Conservation (phyloP, 2,329 filamentous ascomycete species). For the Clonostachys rhizophaga region DNA sequence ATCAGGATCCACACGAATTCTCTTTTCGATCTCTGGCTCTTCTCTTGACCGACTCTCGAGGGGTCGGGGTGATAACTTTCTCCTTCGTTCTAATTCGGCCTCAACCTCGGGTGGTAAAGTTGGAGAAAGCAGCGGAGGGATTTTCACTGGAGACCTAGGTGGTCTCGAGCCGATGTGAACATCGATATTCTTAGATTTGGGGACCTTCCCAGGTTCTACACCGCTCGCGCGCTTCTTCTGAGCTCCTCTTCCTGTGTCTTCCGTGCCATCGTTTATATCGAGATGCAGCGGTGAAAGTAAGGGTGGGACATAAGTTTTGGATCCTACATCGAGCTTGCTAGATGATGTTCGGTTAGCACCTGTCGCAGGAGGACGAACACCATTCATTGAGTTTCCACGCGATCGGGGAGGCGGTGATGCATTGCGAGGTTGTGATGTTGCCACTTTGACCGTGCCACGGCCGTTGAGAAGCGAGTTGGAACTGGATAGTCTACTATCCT, state of each 20-base stretch:
- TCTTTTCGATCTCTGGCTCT: not conserved
- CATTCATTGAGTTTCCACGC: constrained; percentile 35
- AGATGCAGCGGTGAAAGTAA: constrained; percentile 48
- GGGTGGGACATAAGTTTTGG: constrained; percentile 39
- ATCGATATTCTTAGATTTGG: constrained; percentile 21
- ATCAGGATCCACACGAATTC: constrained; percentile 1
- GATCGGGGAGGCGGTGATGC: constrained; percentile 27
- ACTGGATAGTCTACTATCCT: constrained; percentile 14
- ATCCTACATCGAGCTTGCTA: constrained; percentile 27
- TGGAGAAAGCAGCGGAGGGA: constrained; percentile 50
- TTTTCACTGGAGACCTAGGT: constrained; percentile 24
- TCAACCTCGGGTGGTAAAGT: constrained; percentile 49
- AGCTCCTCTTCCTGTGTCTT: constrained; percentile 11
- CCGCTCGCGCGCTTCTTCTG: constrained; percentile 11
- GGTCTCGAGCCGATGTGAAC: constrained; percentile 24
- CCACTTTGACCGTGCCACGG: constrained; percentile 22
- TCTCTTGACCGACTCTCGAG: constrained; percentile 1
- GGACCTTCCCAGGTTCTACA: constrained; percentile 12
- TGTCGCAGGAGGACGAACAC: constrained; percentile 13
- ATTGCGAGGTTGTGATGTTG: constrained; percentile 12
- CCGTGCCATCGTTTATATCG: constrained; percentile 33
- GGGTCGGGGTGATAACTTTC: constrained; percentile 18
- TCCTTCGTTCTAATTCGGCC: constrained; percentile 23
- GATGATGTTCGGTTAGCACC: constrained; percentile 25
- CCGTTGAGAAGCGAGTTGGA: constrained; percentile 28